Evolutionary conservation across 257 asterid species (phyloP), one percentile per base, ranked within the genome.

Genomic region (Salvia splendens): DNA sequence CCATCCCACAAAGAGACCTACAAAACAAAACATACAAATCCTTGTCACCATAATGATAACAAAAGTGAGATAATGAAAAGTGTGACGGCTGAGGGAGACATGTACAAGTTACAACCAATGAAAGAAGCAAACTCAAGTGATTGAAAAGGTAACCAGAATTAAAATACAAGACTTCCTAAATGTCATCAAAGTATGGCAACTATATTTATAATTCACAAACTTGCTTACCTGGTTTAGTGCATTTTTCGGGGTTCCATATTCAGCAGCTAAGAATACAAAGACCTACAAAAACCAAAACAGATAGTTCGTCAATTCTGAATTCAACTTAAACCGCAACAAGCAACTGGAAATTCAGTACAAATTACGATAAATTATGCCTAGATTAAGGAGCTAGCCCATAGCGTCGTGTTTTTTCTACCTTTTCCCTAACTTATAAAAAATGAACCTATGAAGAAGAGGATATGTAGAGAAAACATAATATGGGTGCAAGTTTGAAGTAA

Each of bases 221-320:
- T 55, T 7, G 63, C 40, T 71, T 78, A 87, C 98, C 99, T 91
- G 98, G 79, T 94, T 94, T 28, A 94, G 79, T 3, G 84, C 70
- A 60, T 91, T 91, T 80, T 91, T 88, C 6, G 91, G 85, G 61
- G 98, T 94, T 78, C 65, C 86, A 69, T 94, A 94, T 77, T 94
- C 99, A 5, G 99, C 99, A n/a, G 99, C 89, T 79, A 94, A 74
- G 77, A 94, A 94, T 66, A 91, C 99, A 72, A 94, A 94, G 66
- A 94, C 96, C 99, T 94, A 86, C 69, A 82, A 76, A 70, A 72
- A 16, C 53, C 47, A 43, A 64, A n/a, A 69, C 5, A 10, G 15
- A 35, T 5, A 33, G 15, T 30, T 46, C 7, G 52, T 68, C 68
- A 64, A 61, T 32, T 60, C 70, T 28, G 55, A 35, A 64, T 28